Conservation (phyloP, 306 rosid genomes). For the Begonia peltatifolia region DNA sequence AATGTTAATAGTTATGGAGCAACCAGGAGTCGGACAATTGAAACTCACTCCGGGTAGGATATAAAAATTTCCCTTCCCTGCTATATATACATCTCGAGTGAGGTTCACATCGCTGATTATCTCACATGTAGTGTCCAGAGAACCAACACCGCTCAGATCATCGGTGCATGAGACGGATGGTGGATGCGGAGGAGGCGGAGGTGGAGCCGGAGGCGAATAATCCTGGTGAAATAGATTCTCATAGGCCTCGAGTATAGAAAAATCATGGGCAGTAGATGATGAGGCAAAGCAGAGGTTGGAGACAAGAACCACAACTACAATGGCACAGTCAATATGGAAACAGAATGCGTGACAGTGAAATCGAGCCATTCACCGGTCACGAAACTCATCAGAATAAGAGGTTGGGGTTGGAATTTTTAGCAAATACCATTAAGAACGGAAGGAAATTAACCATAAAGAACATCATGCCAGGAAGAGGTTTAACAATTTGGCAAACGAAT, state of each 20-base stretch:
- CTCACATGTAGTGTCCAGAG: conserved; percentile 79
- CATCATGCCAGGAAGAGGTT: conserved; percentile 11
- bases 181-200: conserved; percentile 95
- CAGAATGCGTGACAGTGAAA: conserved; percentile 32
- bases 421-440: conserved; percentile 21
- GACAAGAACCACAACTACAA: conserved; percentile 11
- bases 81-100: conserved; percentile 85
- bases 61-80: conserved; percentile 88
- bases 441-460: conserved; percentile 16
- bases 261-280: conserved; percentile 26
- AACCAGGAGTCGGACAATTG: conserved; percentile 59
- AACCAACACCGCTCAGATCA: conserved; percentile 82
- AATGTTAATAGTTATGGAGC: conserved; percentile 62
- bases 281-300: conserved; percentile 10
- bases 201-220: conserved; percentile 96
- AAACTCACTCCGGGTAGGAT: conserved; percentile 87
- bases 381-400: conserved; percentile 53
- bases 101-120: conserved; percentile 69
- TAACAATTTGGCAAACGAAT: conserved; percentile 2
- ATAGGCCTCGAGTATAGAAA: conserved; percentile 35
- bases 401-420: conserved; percentile 17
- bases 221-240: conserved; percentile 73
- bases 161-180: conserved; percentile 80
- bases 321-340: conserved; percentile 17
- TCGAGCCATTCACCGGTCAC: conserved; percentile 72